Percentiles rank a stretch among this genome's conserved stretches.
Evolutionary conservation across 208 protist species (phyloP).

Genomic region (Acanthamoeba royreba): DNA sequence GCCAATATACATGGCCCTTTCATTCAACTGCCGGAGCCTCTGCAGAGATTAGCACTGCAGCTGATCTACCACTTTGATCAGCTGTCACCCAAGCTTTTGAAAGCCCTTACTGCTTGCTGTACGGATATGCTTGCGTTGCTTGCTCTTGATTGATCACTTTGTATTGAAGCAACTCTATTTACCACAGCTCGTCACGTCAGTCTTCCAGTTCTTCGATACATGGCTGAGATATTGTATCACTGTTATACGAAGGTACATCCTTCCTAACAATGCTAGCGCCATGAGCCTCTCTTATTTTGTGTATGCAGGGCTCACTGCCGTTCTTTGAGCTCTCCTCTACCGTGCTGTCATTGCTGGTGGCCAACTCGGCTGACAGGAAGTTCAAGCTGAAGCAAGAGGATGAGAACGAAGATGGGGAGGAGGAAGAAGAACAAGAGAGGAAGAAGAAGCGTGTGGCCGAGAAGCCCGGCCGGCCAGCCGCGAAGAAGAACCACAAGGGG

Average conservation of each 20-base stretch:
- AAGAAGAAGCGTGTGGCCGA: no score
- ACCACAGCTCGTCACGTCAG: neutral
- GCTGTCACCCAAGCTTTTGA: neutral
- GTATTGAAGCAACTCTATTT: no score
- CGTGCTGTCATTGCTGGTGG: neutral
- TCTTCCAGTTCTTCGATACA: neutral
- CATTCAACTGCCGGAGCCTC: neutral
- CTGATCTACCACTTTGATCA: neutral
- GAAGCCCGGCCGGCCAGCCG: neutral
- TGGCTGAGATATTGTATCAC: constrained; percentile 28
- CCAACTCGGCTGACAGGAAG: neutral
- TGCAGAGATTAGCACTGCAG: neutral
- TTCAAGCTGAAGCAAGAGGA: neutral
- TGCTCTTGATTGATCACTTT: no score
- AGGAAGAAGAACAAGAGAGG: no score
- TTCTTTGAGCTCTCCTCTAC: neutral
- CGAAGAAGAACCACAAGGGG: neutral
- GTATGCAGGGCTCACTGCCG: neutral
- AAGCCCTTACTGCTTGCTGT: constrained; percentile 44
- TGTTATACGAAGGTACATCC: neutral
- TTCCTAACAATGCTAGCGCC: no score
- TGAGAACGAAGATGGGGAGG: neutral
- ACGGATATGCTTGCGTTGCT: neutral
- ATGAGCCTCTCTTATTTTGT: neutral
- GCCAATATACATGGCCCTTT: neutral